phyloP scores from a whole-genome alignment of 106 monocot species.

The Phalaenopsis equestris region DNA sequence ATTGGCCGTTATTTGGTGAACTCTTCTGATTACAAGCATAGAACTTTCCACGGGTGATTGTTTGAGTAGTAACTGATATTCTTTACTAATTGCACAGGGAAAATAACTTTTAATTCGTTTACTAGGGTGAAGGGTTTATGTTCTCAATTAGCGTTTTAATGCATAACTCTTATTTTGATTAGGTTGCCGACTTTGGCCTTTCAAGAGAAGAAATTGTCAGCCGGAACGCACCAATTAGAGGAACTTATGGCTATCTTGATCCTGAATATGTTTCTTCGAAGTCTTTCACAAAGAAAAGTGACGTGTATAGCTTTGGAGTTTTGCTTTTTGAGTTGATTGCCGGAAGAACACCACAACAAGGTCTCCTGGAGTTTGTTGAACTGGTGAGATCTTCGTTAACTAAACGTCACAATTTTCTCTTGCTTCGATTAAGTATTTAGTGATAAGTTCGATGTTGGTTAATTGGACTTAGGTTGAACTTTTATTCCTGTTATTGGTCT shows the following conservation, averaged over 20 bases:
- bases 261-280: slow-evolving; percentile 86
- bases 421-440: not conserved
- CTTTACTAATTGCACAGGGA: not conserved
- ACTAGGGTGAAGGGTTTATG: not conserved
- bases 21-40: not conserved
- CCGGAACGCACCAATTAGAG: slow-evolving; percentile 47
- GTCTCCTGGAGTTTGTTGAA: slow-evolving; percentile 91
- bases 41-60: not conserved
- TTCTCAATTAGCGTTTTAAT: not conserved
- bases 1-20: not conserved
- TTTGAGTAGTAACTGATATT: not conserved
- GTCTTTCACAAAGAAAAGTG: slow-evolving; percentile 88
- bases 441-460: not conserved
- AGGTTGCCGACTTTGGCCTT: slow-evolving; percentile 97
- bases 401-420: not conserved
- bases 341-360: slow-evolving; percentile 82
- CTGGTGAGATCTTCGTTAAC: slow-evolving; percentile 52
- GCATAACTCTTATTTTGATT: slow-evolving; percentile 1
- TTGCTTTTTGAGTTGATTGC: slow-evolving; percentile 91
- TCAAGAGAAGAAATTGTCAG: slow-evolving; percentile 80
- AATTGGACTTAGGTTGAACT: not conserved
- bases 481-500: not conserved
- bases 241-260: slow-evolving; percentile 95
- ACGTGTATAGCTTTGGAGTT: slow-evolving; percentile 94
- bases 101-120: not conserved